Evolutionary conservation across 169 alveolate genomes (phyloP).

Genomic region (Cryptosporidium ubiquitum): DNA sequence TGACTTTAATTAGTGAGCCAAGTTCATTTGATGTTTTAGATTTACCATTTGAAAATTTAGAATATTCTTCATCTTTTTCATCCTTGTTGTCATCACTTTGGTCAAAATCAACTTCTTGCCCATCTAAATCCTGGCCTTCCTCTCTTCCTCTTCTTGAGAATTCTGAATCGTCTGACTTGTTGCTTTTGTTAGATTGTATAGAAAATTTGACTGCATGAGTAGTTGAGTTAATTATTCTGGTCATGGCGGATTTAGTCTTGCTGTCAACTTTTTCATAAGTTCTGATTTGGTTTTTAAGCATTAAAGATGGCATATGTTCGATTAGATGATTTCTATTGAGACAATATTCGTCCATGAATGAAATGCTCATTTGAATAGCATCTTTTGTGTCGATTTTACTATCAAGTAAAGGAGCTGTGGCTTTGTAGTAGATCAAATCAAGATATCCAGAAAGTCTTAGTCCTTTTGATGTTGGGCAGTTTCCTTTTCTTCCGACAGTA

Average conservation of each 20-base stretch:
- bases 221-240: conserved; percentile 55
- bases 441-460: conserved; percentile 51
- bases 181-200: conserved; percentile 4
- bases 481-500: conserved; percentile 67
- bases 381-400: conserved; percentile 27
- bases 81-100: neutral
- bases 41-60: neutral
- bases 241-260: conserved; percentile 54
- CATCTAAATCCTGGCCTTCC: conserved; percentile 3
- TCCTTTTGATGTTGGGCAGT: conserved; percentile 41
- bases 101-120: neutral
- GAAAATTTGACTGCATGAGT: conserved; percentile 58
- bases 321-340: conserved; percentile 55
- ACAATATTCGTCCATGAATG: conserved; percentile 44
- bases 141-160: neutral
- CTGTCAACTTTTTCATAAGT: conserved; percentile 58
- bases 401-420: conserved; percentile 44
- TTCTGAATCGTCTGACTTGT: neutral
- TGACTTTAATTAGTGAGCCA: conserved; percentile 63
- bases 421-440: conserved; percentile 43
- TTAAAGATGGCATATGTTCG: conserved; percentile 55
- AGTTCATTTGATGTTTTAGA: neutral
- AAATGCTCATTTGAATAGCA: conserved; percentile 39
- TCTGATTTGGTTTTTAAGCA: conserved; percentile 59
- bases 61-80: neutral